A percentile compares a stretch with the other conserved stretches of the same genome.
phyloP scores from a whole-genome alignment of 352 stramenopile genomes.

The Globisporangium paddicum region DNA sequence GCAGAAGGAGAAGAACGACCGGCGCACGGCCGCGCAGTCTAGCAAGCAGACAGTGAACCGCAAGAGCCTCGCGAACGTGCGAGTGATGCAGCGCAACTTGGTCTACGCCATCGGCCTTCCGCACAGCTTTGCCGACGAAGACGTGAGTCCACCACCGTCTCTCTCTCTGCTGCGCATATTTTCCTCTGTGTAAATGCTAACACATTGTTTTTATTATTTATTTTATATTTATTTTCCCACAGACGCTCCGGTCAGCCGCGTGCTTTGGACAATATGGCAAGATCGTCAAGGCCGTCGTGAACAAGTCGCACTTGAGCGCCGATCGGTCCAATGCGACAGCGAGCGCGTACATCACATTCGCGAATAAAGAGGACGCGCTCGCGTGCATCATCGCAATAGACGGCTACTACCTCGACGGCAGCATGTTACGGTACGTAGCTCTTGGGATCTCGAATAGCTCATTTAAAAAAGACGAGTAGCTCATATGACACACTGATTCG shows the following conservation, averaged over 20 bases:
- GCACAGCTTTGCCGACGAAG: slow-evolving; percentile 77
- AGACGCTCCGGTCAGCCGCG: slow-evolving; percentile 77
- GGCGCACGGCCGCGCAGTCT: slow-evolving; percentile 42
- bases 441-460: background rate
- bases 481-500: background rate
- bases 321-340: slow-evolving; percentile 72
- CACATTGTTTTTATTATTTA: background rate
- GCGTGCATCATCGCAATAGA: slow-evolving; percentile 91
- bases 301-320: slow-evolving; percentile 73
- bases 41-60: slow-evolving; percentile 47
- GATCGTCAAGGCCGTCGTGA: slow-evolving; percentile 92
- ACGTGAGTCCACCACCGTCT: slow-evolving; percentile 21
- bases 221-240: background rate
- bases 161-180: background rate
- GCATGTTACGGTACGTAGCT: slow-evolving; percentile 52
- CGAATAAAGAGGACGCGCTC: slow-evolving; percentile 86
- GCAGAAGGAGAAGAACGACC: slow-evolving; percentile 82
- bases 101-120: slow-evolving; percentile 94
- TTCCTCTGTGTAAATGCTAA: background rate
- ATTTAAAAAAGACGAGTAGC: background rate
- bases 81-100: slow-evolving; percentile 93
- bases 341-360: slow-evolving; percentile 94
- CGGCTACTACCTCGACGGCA: slow-evolving; percentile 83
- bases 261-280: slow-evolving; percentile 94
- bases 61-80: slow-evolving; percentile 85